phyloP scores from a whole-genome alignment of 1,284 basidiomycete species.

The Microbotryum saponariae region DNA sequence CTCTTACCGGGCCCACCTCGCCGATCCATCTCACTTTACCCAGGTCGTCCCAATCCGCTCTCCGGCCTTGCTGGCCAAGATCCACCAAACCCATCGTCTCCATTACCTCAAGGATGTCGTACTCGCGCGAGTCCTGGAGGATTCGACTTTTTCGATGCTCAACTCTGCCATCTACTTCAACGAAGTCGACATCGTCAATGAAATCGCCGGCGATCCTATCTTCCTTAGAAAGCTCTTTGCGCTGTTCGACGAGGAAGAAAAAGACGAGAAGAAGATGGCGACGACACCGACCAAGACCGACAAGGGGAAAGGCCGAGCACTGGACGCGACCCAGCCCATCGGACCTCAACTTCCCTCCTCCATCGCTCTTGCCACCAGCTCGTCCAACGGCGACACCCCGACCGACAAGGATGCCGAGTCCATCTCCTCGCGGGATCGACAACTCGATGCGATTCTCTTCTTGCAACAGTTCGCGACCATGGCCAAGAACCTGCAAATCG shows the following conservation, averaged over 20 bases:
- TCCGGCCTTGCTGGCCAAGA: constrained; percentile 65
- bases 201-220: constrained; percentile 68
- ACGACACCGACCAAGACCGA: not conserved
- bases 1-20: constrained; percentile 87
- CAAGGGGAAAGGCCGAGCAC: constrained; percentile 5
- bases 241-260: constrained; percentile 58
- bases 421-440: constrained; percentile 2
- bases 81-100: constrained; percentile 92
- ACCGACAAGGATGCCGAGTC: not conserved
- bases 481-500: constrained; percentile 92
- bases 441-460: constrained; percentile 68
- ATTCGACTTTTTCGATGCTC: constrained; percentile 92
- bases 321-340: constrained; percentile 14
- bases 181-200: constrained; percentile 93
- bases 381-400: not conserved
- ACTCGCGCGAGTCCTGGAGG: constrained; percentile 85
- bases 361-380: not conserved
- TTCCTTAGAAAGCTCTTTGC: constrained; percentile 72
- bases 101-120: constrained; percentile 98
- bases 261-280: not conserved
- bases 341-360: constrained; percentile 25
- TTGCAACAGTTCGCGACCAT: constrained; percentile 88
- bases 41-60: constrained; percentile 77
- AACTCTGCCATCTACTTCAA: constrained; percentile 98
- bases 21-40: constrained; percentile 64